phyloP scores from a whole-genome alignment of 345 rosid genomes.

The Kernera saxatilis region DNA sequence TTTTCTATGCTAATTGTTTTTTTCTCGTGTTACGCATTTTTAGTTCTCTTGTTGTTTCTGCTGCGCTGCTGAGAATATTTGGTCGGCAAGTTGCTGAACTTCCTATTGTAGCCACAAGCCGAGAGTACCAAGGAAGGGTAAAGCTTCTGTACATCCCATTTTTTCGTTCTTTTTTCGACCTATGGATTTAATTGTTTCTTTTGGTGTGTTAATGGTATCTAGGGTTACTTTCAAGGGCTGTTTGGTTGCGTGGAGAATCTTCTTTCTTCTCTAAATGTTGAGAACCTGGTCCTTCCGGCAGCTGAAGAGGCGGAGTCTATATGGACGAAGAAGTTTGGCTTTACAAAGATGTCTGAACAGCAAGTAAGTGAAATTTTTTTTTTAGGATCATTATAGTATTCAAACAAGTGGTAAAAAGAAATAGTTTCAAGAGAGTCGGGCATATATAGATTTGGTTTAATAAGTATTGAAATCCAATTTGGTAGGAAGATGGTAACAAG shows the following conservation, averaged over 20 bases:
- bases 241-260: constrained; percentile 80
- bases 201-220: neutral
- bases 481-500: neutral
- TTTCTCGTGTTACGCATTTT: neutral
- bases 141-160: constrained; percentile 4
- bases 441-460: neutral
- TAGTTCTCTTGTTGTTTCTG: constrained; percentile 88
- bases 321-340: constrained; percentile 89
- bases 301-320: constrained; percentile 94
- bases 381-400: neutral
- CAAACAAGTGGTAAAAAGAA: neutral
- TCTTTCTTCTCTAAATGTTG: constrained; percentile 65
- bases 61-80: constrained; percentile 89
- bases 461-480: neutral
- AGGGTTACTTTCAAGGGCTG: constrained; percentile 92
- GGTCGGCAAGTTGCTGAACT: constrained; percentile 95
- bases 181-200: neutral
- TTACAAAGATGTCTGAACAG: constrained; percentile 65
- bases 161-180: neutral
- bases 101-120: constrained; percentile 88
- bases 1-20: constrained; percentile 7
- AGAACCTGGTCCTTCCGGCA: constrained; percentile 89
- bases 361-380: constrained; percentile 42
- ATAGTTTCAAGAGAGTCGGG: neutral
- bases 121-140: constrained; percentile 93